Conservation (phyloP, 129 eudicot genomes). For the Mikania micrantha region DNA sequence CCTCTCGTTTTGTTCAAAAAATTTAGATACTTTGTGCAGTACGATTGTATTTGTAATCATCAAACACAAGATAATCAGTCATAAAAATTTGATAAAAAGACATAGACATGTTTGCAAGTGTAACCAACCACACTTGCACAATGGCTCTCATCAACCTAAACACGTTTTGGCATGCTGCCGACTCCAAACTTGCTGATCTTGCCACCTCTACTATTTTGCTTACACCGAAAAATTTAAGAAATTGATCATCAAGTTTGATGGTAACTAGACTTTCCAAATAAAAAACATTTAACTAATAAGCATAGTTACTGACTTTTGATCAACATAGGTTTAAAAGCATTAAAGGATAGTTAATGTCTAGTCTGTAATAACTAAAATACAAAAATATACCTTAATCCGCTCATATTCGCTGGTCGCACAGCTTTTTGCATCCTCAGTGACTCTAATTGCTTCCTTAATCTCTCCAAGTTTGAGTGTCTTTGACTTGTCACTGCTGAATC, state of each 20-base stretch:
- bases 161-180: not conserved
- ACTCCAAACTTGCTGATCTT: not conserved
- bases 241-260: not conserved
- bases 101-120: not conserved
- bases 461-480: conserved; percentile 89
- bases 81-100: no score
- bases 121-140: not conserved
- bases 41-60: no score
- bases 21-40: no score
- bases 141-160: not conserved
- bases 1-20: no score
- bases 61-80: no score
- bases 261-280: not conserved
- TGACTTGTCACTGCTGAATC: conserved; percentile 84
- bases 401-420: conserved; percentile 78
- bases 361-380: no score
- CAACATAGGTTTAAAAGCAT: no score
- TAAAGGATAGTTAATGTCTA: no score
- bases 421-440: conserved; percentile 75
- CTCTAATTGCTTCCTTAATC: conserved; percentile 64
- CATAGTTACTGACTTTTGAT: no score
- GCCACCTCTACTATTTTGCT: not conserved
- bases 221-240: not conserved
- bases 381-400: conserved; percentile 88
- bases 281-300: not conserved